These are phyloP conservation scores for Fusarium decemcellulare DNA, from an alignment of 2,329 filamentous ascomycete species.

Conservation along the genomic window DNA sequence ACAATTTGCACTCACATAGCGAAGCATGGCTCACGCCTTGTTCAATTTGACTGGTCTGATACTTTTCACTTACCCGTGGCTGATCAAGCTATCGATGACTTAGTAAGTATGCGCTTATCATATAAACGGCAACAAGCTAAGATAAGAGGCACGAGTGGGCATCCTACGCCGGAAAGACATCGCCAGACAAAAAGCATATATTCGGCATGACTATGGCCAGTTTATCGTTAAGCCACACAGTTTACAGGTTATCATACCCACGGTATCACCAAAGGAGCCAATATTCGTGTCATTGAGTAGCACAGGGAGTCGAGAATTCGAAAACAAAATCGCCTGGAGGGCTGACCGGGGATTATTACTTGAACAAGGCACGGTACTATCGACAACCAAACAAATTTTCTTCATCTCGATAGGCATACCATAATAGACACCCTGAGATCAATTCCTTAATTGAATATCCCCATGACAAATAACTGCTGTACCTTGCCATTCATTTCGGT, in stretches of 20 bases:
- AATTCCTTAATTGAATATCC: too few species aligned
- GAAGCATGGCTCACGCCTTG: neutral
- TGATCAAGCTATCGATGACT: neutral
- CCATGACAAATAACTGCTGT: too few species aligned
- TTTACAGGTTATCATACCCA: slow-evolving; percentile 13
- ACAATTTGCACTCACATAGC: neutral
- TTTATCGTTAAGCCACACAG: neutral
- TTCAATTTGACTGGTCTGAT: slow-evolving; percentile 8
- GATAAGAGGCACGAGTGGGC: neutral
- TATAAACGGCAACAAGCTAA: neutral
- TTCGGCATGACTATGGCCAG: slow-evolving; percentile 4
- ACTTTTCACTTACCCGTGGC: neutral
- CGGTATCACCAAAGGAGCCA: neutral
- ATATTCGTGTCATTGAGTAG: slow-evolving; percentile 1
- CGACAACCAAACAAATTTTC: neutral
- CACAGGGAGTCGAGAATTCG: neutral
- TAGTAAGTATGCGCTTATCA: neutral
- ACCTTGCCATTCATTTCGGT: too few species aligned
- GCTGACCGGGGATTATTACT: slow-evolving; percentile 10
- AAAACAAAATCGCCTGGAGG: slow-evolving; percentile 5
- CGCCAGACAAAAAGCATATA: neutral
- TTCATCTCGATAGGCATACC: slow-evolving; percentile 12
- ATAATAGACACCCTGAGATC: too few species aligned
- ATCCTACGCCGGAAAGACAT: neutral
- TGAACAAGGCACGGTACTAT: slow-evolving; percentile 7